Conservation (phyloP, 108 stramenopile genomes). For the Licmophora abbreviata region DNA sequence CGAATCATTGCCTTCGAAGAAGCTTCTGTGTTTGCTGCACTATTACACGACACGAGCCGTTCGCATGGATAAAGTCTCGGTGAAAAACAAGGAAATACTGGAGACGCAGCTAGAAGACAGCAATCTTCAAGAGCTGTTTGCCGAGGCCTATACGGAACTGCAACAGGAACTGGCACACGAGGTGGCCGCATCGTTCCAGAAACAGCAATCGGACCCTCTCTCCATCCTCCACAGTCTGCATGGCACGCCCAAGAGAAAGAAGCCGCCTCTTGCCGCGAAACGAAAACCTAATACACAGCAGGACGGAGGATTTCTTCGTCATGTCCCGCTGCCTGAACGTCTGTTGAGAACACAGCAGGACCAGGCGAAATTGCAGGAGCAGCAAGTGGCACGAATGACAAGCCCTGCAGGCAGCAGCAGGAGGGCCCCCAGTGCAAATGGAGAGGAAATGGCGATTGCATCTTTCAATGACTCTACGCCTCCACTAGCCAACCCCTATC, state of each 20-base stretch:
- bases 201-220: slow-evolving; percentile 32
- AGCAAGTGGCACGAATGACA: slow-evolving; percentile 19
- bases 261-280: slow-evolving; percentile 12
- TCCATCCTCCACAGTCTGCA: slow-evolving; percentile 28
- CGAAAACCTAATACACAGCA: slow-evolving; percentile 14
- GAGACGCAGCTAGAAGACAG: slow-evolving; percentile 40
- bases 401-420: slow-evolving; percentile 3
- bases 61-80: slow-evolving; percentile 25
- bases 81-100: slow-evolving; percentile 26
- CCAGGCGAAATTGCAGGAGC: slow-evolving; percentile 14
- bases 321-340: slow-evolving; percentile 39
- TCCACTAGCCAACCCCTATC: slow-evolving; percentile 31
- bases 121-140: slow-evolving; percentile 51
- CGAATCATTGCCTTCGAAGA: too few species aligned
- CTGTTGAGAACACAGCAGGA: slow-evolving; percentile 18
- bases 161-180: slow-evolving; percentile 51
- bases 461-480: too few species aligned
- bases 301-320: slow-evolving; percentile 59
- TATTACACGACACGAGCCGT: slow-evolving; percentile 70
- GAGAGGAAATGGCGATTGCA: too few species aligned
- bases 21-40: slow-evolving; percentile 60
- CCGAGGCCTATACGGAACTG: slow-evolving; percentile 58
- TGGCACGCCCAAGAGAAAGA: slow-evolving; percentile 6
- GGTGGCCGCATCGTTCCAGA: slow-evolving; percentile 35
- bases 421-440: too few species aligned